A percentile compares a stretch with the other conserved stretches of the same genome.
Conservation (phyloP, 305 asterid species). For the Solanum hybrid region DNA sequence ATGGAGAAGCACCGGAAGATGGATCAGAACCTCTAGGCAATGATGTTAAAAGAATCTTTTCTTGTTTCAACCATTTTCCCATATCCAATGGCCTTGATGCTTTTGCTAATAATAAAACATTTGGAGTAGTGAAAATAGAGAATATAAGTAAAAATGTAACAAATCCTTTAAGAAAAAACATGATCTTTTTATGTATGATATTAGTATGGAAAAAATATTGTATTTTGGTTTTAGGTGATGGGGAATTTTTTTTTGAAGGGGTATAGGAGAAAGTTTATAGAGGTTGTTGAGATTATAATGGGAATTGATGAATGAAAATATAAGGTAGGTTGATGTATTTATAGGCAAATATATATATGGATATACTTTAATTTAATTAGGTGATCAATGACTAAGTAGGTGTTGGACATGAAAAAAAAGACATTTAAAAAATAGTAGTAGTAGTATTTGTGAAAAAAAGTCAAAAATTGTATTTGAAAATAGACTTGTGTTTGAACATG, state of each 20-base stretch:
- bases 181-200: not conserved
- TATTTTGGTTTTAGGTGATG: not conserved
- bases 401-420: not conserved
- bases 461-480: not conserved
- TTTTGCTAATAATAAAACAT: not conserved
- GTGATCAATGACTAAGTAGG: not conserved
- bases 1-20: constrained; percentile 4
- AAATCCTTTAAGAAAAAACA: not conserved
- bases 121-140: not conserved
- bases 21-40: not conserved
- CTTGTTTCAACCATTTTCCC: not conserved
- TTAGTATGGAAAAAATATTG: not conserved
- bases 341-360: not conserved
- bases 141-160: not conserved
- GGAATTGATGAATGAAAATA: not conserved
- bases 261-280: not conserved
- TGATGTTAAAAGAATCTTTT: not conserved
- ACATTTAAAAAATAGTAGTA: not conserved
- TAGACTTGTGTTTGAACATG: not conserved
- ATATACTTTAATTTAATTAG: not conserved
- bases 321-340: not conserved
- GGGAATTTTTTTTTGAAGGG: not conserved
- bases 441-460: not conserved
- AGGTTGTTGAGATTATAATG: not conserved
- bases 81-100: constrained; percentile 1